phyloP scores from a whole-genome alignment of 2,329 filamentous ascomycete genomes.

The Helicocarpus griseus region DNA sequence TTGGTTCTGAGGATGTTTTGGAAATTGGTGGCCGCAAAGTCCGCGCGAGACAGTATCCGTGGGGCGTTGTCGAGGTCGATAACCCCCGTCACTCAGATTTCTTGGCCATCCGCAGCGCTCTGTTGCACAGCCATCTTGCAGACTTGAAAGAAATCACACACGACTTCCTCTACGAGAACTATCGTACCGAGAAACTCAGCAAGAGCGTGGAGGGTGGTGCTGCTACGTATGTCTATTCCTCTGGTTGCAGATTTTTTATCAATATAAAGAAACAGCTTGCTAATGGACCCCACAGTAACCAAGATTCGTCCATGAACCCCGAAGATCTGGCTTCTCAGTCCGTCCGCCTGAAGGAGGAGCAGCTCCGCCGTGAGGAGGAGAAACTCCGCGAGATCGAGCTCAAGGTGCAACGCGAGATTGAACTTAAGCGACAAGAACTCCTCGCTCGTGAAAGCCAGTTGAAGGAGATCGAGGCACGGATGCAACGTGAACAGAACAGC shows the following conservation, averaged over 20 bases:
- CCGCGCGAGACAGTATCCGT: constrained; percentile 93
- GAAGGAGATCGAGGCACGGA: constrained; percentile 95
- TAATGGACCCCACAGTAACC: constrained; percentile 8
- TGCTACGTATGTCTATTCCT: constrained; percentile 60
- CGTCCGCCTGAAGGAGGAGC: constrained; percentile 98
- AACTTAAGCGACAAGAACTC: constrained; percentile 98
- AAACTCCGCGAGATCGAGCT: constrained; percentile 98
- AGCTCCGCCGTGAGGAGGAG: constrained; percentile 97
- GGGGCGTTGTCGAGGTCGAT: constrained; percentile 98
- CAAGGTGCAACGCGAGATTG: constrained; percentile 99
- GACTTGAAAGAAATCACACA: constrained; percentile 99
- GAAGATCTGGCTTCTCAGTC: constrained; percentile 95
- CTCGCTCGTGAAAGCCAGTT: constrained; percentile 95
- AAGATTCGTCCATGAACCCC: constrained; percentile 37
- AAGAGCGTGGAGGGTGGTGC: constrained; percentile 94
- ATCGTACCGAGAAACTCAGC: constrained; percentile 99
- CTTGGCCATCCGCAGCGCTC: constrained; percentile 88
- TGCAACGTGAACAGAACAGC: constrained; percentile 71
- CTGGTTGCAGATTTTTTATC: not conserved
- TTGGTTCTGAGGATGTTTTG: constrained; percentile 89
- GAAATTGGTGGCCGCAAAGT: constrained; percentile 90
- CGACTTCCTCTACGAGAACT: constrained; percentile 99
- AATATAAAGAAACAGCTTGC: not conserved
- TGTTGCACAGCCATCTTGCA: constrained; percentile 94
- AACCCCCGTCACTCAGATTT: constrained; percentile 99